Percentiles rank a stretch among this genome's conserved stretches.
These are phyloP conservation scores for Handroanthus guayacan DNA, from an alignment of 257 asterid genomes.

Conservation along the genomic window DNA sequence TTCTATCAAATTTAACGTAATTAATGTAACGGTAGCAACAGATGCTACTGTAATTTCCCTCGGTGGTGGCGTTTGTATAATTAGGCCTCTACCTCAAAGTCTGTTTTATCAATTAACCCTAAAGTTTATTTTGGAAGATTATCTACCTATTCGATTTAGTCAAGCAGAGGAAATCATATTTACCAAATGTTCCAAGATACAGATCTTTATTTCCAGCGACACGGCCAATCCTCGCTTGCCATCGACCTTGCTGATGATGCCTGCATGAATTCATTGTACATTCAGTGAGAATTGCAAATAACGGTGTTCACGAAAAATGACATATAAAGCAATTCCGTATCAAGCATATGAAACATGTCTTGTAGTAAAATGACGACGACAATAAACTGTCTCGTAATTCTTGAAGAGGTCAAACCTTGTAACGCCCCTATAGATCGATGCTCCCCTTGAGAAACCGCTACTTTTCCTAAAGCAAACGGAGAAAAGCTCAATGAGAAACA, in stretches of 20 bases:
- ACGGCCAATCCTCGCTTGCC: constrained; percentile 99
- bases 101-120: not conserved
- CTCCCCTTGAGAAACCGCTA: constrained; percentile 93
- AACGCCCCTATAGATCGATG: constrained; percentile 89
- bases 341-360: no score
- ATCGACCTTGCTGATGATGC: constrained; percentile 99
- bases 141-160: not conserved
- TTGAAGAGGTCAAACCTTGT: constrained; percentile 62
- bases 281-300: not conserved
- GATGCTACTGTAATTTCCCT: no score
- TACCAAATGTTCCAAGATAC: constrained; percentile 96
- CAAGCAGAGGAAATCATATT: not conserved
- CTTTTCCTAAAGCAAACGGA: constrained; percentile 63
- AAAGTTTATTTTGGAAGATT: not conserved
- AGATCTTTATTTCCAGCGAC: constrained; percentile 95
- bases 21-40: no score
- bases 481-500: constrained; percentile 5
- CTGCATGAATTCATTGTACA: constrained; percentile 43
- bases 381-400: not conserved
- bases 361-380: not conserved
- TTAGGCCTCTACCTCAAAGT: no score
- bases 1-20: no score
- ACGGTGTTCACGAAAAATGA: not conserved
- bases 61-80: no score
- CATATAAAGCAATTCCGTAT: no score